A percentile compares a stretch with the other conserved stretches of the same genome.
Evolutionary conservation across 2,329 filamentous ascomycete genomes (phyloP).

Genomic region (Neospermospora avenae): DNA sequence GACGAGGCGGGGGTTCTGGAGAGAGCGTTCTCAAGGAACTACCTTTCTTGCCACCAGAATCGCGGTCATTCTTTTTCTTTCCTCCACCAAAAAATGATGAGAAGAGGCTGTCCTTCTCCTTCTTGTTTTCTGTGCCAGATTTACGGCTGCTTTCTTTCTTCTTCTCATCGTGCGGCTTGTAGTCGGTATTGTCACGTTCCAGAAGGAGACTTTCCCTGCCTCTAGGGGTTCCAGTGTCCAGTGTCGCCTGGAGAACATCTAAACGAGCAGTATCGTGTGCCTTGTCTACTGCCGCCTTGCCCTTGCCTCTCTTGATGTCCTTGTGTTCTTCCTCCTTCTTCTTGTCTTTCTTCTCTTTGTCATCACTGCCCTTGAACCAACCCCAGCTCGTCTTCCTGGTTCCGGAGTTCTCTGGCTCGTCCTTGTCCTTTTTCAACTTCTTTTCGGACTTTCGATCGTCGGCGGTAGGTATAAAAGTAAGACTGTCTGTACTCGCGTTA

Average conservation of each 20-base stretch:
- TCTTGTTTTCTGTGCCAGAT: slow-evolving; percentile 69
- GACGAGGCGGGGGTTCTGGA: slow-evolving; percentile 72
- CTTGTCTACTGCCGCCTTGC: slow-evolving; percentile 54
- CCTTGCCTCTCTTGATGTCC: slow-evolving; percentile 63
- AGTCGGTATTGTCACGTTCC: slow-evolving; percentile 71
- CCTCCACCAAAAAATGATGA: slow-evolving; percentile 87
- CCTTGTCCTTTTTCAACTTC: slow-evolving; percentile 71
- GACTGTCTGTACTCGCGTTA: slow-evolving; percentile 67
- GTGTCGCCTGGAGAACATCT: slow-evolving; percentile 83
- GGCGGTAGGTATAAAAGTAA: slow-evolving; percentile 78
- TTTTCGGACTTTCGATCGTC: slow-evolving; percentile 75
- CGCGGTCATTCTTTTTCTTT: slow-evolving; percentile 81
- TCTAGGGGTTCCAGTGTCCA: slow-evolving; percentile 61
- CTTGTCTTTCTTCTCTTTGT: slow-evolving; percentile 69
- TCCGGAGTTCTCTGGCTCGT: slow-evolving; percentile 54
- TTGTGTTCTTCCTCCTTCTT: slow-evolving; percentile 57
- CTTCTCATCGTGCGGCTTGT: slow-evolving; percentile 73
- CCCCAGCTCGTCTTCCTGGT: slow-evolving; percentile 79
- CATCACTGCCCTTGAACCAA: slow-evolving; percentile 74
- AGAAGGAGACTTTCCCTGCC: slow-evolving; percentile 81
- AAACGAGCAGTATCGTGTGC: slow-evolving; percentile 76
- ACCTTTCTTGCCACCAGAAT: slow-evolving; percentile 69
- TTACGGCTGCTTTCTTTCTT: slow-evolving; percentile 78
- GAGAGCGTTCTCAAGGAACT: slow-evolving; percentile 70
- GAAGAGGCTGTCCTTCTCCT: slow-evolving; percentile 91